A percentile compares a stretch with the other conserved stretches of the same genome.
These are phyloP conservation scores for Lachnellula arida DNA, from an alignment of 2,329 filamentous ascomycete genomes.

Conservation along the genomic window DNA sequence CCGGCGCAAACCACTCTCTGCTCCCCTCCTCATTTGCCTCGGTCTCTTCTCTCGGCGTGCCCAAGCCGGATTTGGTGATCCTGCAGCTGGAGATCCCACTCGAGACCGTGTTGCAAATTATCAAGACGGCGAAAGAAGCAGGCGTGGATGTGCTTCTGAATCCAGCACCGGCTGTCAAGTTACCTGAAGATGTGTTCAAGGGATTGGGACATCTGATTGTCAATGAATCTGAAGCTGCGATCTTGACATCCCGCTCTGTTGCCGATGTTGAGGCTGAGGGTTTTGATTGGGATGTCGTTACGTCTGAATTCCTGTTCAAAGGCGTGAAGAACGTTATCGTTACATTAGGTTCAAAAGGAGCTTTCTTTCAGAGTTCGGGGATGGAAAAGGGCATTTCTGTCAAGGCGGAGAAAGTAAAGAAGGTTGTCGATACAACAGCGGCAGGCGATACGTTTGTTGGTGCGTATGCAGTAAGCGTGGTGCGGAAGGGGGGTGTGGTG, in stretches of 20 bases:
- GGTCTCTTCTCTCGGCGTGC: slow-evolving; percentile 33
- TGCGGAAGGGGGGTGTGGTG: slow-evolving; percentile 35
- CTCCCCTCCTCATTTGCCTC: slow-evolving; percentile 37
- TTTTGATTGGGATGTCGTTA: slow-evolving; percentile 40
- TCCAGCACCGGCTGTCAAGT: slow-evolving; percentile 68
- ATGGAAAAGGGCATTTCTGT: slow-evolving; percentile 45
- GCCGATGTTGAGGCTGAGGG: slow-evolving; percentile 43
- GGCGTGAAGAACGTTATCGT: slow-evolving; percentile 77
- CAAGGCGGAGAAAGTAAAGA: slow-evolving; percentile 59
- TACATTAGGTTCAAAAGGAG: slow-evolving; percentile 78
- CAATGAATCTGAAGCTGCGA: slow-evolving; percentile 84
- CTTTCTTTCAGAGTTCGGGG: slow-evolving; percentile 54
- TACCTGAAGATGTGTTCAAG: slow-evolving; percentile 62
- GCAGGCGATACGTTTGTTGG: slow-evolving; percentile 95
- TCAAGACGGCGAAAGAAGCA: slow-evolving; percentile 45
- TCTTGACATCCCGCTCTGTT: slow-evolving; percentile 53
- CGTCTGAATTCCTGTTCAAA: slow-evolving; percentile 55
- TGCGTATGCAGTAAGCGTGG: slow-evolving; percentile 72
- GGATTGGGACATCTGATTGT: slow-evolving; percentile 75
- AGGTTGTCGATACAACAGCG: slow-evolving; percentile 87
- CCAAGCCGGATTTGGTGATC: slow-evolving; percentile 58
- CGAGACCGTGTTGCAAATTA: slow-evolving; percentile 57
- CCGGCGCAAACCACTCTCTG: slow-evolving; percentile 61
- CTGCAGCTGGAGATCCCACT: slow-evolving; percentile 77
- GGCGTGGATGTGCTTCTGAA: slow-evolving; percentile 70